These are phyloP conservation scores for Hyaloscypha hepaticicola DNA, from an alignment of 495 filamentous ascomycete species.

Conservation along the genomic window DNA sequence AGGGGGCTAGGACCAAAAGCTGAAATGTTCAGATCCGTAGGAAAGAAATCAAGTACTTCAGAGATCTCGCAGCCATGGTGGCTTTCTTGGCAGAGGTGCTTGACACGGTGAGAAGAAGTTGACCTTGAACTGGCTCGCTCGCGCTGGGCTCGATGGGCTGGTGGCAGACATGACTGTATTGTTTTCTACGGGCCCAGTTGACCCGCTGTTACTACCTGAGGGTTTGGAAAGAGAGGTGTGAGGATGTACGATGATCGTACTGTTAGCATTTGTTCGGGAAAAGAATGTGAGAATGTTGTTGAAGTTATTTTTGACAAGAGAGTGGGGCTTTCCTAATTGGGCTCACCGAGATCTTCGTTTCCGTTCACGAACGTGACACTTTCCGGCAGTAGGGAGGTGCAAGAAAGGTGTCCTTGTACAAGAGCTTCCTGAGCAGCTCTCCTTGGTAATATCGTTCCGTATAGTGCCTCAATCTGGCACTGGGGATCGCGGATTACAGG, in stretches of 20 bases:
- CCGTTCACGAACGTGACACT: not conserved
- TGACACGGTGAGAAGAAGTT: not conserved
- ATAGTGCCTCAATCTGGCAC: not conserved
- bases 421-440: not conserved
- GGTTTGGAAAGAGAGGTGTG: not conserved
- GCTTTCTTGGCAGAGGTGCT: not conserved
- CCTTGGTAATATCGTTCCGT: too few species aligned
- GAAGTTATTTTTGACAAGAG: not conserved
- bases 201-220: not conserved
- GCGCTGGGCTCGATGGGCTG: not conserved
- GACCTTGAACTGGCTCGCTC: not conserved
- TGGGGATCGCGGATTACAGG: too few species aligned
- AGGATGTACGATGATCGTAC: not conserved
- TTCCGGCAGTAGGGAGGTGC: not conserved
- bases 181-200: conserved; percentile 1
- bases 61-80: not conserved
- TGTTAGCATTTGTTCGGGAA: too few species aligned
- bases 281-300: not conserved
- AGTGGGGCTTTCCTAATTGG: not conserved
- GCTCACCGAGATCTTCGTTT: not conserved
- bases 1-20: not conserved
- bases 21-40: not conserved
- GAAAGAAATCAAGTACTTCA: not conserved
- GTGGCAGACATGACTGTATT: not conserved
- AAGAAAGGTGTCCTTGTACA: too few species aligned